Evolutionary conservation across 495 filamentous ascomycete species (phyloP).

Genomic region (Penicillium lividum): DNA sequence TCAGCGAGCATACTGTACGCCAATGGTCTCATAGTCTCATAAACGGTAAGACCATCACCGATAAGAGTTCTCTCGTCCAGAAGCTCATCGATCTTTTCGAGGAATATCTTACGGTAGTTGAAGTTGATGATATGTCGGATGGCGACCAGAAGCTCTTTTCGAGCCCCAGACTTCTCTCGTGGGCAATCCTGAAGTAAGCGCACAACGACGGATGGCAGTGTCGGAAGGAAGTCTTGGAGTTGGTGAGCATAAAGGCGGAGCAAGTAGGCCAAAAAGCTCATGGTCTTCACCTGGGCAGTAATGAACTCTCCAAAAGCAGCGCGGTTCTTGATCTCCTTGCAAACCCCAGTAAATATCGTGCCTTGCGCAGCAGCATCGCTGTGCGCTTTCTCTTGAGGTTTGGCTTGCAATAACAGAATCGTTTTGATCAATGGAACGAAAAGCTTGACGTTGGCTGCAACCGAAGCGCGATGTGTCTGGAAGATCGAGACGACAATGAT

Average conservation of each 20-base stretch:
- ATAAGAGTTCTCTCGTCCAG: conserved; percentile 91
- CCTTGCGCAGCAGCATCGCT: conserved; percentile 71
- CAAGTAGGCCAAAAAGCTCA: conserved; percentile 97
- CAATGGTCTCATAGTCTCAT: conserved; percentile 92
- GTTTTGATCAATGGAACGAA: conserved; percentile 95
- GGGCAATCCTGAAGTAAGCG: conserved; percentile 92
- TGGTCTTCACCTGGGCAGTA: conserved; percentile 97
- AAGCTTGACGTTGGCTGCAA: conserved; percentile 79
- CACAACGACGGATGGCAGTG: conserved; percentile 87
- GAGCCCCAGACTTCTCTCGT: conserved; percentile 84
- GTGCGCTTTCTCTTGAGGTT: conserved; percentile 91
- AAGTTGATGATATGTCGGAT: conserved; percentile 99
- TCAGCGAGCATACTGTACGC: conserved; percentile 99
- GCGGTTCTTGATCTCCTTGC: conserved; percentile 89
- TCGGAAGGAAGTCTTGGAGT: conserved; percentile 84
- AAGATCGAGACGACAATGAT: conserved; percentile 99
- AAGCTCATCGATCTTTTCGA: conserved; percentile 92
- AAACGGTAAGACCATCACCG: conserved; percentile 93
- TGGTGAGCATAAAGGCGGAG: conserved; percentile 85
- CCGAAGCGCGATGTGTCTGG: conserved; percentile 80
- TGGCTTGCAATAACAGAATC: conserved; percentile 85
- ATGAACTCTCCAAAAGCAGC: conserved; percentile 97
- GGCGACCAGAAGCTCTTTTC: conserved; percentile 94
- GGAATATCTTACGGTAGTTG: conserved; percentile 94
- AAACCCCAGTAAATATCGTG: conserved; percentile 88